Base-by-base conservation (phyloP, 305 asterid species). In the Coffea humblotiana region DNA sequence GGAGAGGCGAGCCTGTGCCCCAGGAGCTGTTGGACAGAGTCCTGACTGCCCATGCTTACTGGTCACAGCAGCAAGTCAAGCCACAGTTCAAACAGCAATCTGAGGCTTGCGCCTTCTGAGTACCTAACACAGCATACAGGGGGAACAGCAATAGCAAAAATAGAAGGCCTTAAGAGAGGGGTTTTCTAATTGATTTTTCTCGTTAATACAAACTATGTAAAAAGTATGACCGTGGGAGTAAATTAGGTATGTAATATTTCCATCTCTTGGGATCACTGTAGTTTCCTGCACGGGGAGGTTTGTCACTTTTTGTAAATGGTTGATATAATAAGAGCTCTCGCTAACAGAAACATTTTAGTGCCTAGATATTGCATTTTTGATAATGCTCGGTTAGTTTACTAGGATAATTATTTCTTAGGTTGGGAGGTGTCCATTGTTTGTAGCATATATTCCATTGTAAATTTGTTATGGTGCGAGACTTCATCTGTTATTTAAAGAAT, bases 1-100 rank as follows among this genome's bases (percentile, higher is more conserved):
- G 99, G 83, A 89, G 99, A 74, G 99, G 98, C 0, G 98, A 96
- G 86, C 99, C 99, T 0, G 97, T 94, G 79, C 99, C 99, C 1
- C 99, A 96, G 80, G 99, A 91, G 84, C 97, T 96, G 15, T 89
- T 96, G 72, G 98, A 96, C 79, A 79, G 99, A 71, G 99, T 96
- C 32, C 81, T 96, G 84, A 84, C 92, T 8, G 98, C 99, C 2
- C 98, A 94, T 69, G 93, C 98, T 64, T 91, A 90, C 89, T 96
- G 99, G 99, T 88, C 98, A 1, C 98, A 91, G 84, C 98, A 96
- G 82, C 98, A 94, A 82, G 91, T 94, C 58, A 95, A 91, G 81
- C 97, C 93, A 66, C 99, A 88, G 83, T 90, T 89, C 81, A 92
- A 90, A 84, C 87, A 93, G 72, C 91, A 88, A 52, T 85, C 91